phyloP scores from a whole-genome alignment of 2,329 filamentous ascomycete species.

The Zelopaecilomyces penicillatus region DNA sequence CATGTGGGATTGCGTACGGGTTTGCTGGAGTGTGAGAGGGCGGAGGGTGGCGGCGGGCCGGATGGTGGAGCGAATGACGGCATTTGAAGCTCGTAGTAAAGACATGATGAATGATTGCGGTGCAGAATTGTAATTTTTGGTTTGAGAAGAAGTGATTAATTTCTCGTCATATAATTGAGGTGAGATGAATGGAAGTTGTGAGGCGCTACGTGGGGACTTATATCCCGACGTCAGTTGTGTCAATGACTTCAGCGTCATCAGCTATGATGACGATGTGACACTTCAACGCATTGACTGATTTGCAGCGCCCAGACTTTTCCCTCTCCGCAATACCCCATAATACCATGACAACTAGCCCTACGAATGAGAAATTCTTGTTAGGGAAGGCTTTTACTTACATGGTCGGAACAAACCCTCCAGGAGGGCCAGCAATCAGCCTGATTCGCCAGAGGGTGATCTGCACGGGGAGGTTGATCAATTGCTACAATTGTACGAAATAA shows the following conservation, averaged over 20 bases:
- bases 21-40: not conserved
- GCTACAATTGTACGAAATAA: too few relatives aligned
- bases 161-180: not conserved
- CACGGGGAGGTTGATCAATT: too few relatives aligned
- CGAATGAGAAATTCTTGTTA: too few relatives aligned
- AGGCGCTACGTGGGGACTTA: not conserved
- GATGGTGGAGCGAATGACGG: constrained; percentile 2
- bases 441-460: too few relatives aligned
- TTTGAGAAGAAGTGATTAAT: not conserved
- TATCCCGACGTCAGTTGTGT: not conserved
- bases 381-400: too few relatives aligned
- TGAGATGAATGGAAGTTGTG: not conserved
- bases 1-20: not conserved
- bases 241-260: not conserved
- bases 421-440: too few relatives aligned
- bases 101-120: not conserved
- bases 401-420: too few relatives aligned
- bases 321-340: too few relatives aligned
- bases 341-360: too few relatives aligned
- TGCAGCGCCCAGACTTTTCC: too few relatives aligned
- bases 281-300: too few relatives aligned
- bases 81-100: not conserved
- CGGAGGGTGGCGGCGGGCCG: constrained; percentile 2
- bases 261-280: not conserved
- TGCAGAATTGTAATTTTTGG: not conserved